Evolutionary conservation across 1,284 basidiomycete species (phyloP).

Genomic region (Ceratobasidium sp.): DNA sequence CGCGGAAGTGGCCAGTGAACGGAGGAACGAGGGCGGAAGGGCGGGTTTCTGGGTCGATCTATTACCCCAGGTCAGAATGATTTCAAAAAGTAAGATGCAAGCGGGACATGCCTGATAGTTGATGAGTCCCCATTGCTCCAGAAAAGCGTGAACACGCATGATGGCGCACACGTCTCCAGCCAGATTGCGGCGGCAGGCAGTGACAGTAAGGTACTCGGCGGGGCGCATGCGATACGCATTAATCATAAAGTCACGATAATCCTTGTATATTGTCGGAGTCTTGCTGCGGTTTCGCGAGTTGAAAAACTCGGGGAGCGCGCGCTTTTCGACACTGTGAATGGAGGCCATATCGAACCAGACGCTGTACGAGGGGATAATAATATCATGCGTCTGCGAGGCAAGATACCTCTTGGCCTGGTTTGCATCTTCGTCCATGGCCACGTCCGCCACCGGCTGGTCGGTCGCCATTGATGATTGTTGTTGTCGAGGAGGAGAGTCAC

Average conservation of each 20-base stretch:
- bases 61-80: conserved; percentile 24
- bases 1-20: conserved; percentile 98
- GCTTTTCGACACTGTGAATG: conserved; percentile 91
- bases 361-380: conserved; percentile 96
- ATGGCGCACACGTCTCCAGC: conserved; percentile 99
- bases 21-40: conserved; percentile 95
- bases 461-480: conserved; percentile 13
- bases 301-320: conserved; percentile 98
- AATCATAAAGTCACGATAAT: conserved; percentile 99
- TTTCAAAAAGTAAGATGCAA: conserved; percentile 45
- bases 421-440: conserved; percentile 37
- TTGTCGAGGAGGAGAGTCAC: conserved; percentile 16
- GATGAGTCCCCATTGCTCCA: conserved; percentile 98
- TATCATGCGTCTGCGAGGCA: conserved; percentile 94
- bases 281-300: conserved; percentile 94
- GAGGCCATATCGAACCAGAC: conserved; percentile 98
- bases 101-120: conserved; percentile 87
- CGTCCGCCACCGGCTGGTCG: conserved; percentile 33
- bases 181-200: conserved; percentile 93
- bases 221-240: conserved; percentile 97
- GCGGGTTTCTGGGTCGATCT: conserved; percentile 97
- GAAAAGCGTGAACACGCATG: conserved; percentile 98
- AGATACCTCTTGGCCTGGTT: conserved; percentile 93
- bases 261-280: conserved; percentile 97
- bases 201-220: conserved; percentile 96